These are phyloP conservation scores for Fusarium marasasianum DNA, from an alignment of 2,329 filamentous ascomycete species.

Conservation along the genomic window DNA sequence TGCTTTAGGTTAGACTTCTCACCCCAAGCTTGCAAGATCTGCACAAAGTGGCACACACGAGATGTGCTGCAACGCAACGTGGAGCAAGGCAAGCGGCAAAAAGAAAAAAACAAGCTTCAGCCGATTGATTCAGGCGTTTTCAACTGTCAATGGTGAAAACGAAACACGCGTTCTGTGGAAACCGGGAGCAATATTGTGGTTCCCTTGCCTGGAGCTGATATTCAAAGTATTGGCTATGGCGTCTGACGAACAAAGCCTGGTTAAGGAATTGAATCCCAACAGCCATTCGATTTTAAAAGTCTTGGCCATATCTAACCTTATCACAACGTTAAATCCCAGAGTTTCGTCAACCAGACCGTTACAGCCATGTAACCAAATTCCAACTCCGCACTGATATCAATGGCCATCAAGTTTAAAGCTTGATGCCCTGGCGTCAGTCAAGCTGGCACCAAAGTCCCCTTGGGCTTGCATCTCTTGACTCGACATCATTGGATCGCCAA, in stretches of 20 bases:
- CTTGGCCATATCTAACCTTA: neutral
- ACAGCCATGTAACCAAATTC: neutral
- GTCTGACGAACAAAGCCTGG: neutral
- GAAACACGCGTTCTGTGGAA: constrained; percentile 29
- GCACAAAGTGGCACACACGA: constrained; percentile 14
- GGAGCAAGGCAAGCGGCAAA: constrained; percentile 33
- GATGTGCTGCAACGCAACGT: constrained; percentile 23
- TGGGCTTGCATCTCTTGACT: constrained; percentile 8
- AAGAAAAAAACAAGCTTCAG: constrained; percentile 19
- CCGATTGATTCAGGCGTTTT: constrained; percentile 1
- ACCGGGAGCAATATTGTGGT: constrained; percentile 1
- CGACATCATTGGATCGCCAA: constrained; percentile 8
- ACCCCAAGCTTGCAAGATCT: constrained; percentile 13
- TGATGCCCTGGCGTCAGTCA: constrained; percentile 17
- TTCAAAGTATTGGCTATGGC: neutral
- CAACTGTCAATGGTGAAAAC: neutral
- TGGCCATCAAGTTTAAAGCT: neutral
- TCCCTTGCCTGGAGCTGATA: neutral
- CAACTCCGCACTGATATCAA: neutral
- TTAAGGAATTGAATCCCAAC: neutral
- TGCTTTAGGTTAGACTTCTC: constrained; percentile 8
- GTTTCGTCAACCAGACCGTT: neutral
- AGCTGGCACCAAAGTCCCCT: neutral
- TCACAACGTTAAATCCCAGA: neutral
- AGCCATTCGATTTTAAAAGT: neutral